A percentile compares a stretch with the other conserved stretches of the same genome.
Evolutionary conservation across 768 basidiomycete species (phyloP).

Genomic region (Cyclocybe cylindracea): DNA sequence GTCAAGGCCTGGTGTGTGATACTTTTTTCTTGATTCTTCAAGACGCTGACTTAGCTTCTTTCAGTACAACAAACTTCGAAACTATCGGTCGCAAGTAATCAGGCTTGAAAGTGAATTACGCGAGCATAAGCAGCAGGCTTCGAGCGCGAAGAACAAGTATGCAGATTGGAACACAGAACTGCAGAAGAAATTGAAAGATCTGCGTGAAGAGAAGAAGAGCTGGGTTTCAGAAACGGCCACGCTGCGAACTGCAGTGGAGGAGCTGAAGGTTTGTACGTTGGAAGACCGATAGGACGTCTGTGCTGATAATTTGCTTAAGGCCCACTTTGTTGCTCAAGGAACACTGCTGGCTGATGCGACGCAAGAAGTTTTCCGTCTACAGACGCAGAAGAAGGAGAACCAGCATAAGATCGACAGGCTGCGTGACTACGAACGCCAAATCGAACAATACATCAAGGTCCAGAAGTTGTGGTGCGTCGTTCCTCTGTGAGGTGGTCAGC

Average conservation of each 20-base stretch:
- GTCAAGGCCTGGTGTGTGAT: constrained; percentile 72
- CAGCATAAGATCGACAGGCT: constrained; percentile 82
- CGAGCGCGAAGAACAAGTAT: constrained; percentile 74
- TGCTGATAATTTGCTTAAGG: constrained; percentile 37
- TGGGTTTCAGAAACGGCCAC: constrained; percentile 73
- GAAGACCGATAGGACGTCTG: not conserved
- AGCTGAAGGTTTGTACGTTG: constrained; percentile 52
- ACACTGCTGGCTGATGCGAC: constrained; percentile 68
- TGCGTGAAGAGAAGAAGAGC: constrained; percentile 77
- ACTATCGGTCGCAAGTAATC: constrained; percentile 69
- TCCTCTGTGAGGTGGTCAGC: not conserved
- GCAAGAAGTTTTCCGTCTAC: constrained; percentile 67
- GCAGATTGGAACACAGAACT: constrained; percentile 83
- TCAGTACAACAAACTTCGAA: constrained; percentile 82
- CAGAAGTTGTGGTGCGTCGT: constrained; percentile 73
- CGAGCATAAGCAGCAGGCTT: constrained; percentile 72
- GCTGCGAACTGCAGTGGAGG: constrained; percentile 70
- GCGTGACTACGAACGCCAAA: constrained; percentile 83
- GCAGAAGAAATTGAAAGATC: constrained; percentile 72
- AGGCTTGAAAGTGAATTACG: constrained; percentile 68
- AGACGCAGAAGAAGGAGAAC: constrained; percentile 76
- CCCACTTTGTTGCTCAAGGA: constrained; percentile 67
- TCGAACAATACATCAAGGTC: constrained; percentile 76
- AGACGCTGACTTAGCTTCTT: not conserved
- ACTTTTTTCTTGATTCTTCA: not conserved